Base-by-base conservation (phyloP, 352 stramenopile genomes). In the Phytophthora quininea region DNA sequence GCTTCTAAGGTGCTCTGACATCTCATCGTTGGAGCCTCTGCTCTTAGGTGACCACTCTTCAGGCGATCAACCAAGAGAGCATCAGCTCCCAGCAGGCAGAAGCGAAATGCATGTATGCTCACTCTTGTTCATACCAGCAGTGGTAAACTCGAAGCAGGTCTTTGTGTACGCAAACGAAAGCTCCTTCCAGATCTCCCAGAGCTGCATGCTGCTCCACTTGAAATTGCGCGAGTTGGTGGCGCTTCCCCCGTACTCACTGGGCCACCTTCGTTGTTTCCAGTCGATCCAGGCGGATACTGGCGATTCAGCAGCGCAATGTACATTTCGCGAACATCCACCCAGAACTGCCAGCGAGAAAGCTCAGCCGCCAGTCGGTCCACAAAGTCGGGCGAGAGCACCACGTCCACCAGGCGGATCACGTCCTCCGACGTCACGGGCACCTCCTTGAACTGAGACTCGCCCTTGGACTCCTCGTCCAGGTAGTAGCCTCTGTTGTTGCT, bases 171-270 rank as follows among this genome's bases (percentile, higher is more conserved):
- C 85, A 61, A 91, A 91, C 46, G 82, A 89, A 19, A 91, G 67
- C 54, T 93, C 85, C 54, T 93, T 93, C 82, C 85, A 93, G 47
- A 93, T 91, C 58, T 91, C 85, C 85, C 85, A 93, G 2, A 93
- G 72, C 60, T 93, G 85, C 82, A 91, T 90, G 49, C 75, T 89
- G 62, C 81, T 91, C 85, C 85, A 93, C 71, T 92, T 86, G 58
- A 84, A 86, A 63, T 84, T 89, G 27, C 77, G 80, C 52, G 80
- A 79, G 35, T 78, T 80, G 6, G 69, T 81, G 19, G 62, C 71
- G 57, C 67, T 82, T 14, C 71, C 61, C 70, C 68, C 1, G 43
- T 67, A 31, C 58, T 62, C 27, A 67, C 53, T 3, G 62, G 65
- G 9, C 61, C 65, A 33, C 69, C 62, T 47, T 73, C 59, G 11